Evolutionary conservation across 306 rosid species (phyloP).

Genomic region (Oemleria cerasiformis): DNA sequence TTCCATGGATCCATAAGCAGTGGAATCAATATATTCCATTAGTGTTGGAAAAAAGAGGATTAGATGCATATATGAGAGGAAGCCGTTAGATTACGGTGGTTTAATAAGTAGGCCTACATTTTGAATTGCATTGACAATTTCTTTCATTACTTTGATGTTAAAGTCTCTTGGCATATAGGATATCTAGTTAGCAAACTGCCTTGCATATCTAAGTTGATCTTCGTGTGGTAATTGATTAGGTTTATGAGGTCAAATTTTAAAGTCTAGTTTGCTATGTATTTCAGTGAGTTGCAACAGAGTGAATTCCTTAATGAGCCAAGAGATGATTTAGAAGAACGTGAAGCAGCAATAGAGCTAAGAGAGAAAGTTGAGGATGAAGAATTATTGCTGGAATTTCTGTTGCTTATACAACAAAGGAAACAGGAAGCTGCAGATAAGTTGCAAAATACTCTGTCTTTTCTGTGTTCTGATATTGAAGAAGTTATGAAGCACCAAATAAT

Average conservation of each 20-base stretch:
- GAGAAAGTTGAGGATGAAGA: conserved; percentile 83
- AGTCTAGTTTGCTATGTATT: conserved; percentile 30
- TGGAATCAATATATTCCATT: not conserved
- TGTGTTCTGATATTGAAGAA: conserved; percentile 80
- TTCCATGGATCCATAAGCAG: not conserved
- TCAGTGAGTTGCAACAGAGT: conserved; percentile 82
- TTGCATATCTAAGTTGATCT: not conserved
- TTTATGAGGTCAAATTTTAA: conserved; percentile 7
- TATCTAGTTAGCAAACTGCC: not conserved
- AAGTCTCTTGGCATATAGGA: not conserved
- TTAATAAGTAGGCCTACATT: not conserved
- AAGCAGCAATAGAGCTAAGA: conserved; percentile 79
- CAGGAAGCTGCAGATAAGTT: conserved; percentile 74
- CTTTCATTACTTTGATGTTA: not conserved
- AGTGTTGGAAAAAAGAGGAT: conserved; percentile 1
- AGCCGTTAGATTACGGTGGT: not conserved
- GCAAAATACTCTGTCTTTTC: conserved; percentile 76
- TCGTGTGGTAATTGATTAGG: not conserved
- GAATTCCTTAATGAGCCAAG: conserved; percentile 79
- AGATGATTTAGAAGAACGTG: conserved; percentile 79
- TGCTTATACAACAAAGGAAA: conserved; percentile 74
- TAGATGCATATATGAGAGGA: not conserved
- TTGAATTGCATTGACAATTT: not conserved
- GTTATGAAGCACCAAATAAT: conserved; percentile 63
- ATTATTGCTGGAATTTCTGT: conserved; percentile 77